phyloP scores from a whole-genome alignment of 495 filamentous ascomycete species.

The Hyaloscypha hepaticicola region DNA sequence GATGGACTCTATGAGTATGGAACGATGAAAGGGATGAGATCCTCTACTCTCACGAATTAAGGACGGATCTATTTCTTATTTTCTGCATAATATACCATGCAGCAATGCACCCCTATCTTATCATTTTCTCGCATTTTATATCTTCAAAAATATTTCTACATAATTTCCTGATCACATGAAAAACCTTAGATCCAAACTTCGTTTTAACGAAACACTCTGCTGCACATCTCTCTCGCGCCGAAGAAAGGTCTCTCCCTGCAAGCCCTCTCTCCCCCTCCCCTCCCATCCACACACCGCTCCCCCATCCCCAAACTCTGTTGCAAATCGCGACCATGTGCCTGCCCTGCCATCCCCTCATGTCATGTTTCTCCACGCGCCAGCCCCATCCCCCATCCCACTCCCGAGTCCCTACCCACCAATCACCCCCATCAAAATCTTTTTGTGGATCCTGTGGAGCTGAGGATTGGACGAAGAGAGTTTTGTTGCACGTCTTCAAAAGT shows the following conservation, averaged over 20 bases:
- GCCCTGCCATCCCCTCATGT: neutral
- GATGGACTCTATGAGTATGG: neutral
- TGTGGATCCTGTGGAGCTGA: neutral
- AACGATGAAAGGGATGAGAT: neutral
- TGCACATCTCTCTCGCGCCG: neutral
- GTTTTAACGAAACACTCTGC: neutral
- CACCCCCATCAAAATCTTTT: neutral
- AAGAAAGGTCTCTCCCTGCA: neutral
- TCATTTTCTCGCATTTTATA: neutral
- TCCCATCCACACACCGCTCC: neutral
- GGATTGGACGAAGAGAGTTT: neutral
- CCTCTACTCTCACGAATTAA: constrained; percentile 6
- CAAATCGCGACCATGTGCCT: neutral
- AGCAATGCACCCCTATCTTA: neutral
- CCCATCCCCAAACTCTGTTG: neutral
- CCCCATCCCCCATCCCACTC: neutral
- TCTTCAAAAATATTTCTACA: neutral
- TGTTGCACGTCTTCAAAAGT: neutral
- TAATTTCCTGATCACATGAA: neutral
- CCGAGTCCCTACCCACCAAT: neutral
- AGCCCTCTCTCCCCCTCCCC: too few species aligned
- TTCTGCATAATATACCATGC: neutral
- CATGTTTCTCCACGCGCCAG: too few species aligned
- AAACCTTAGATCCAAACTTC: neutral
- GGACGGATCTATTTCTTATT: neutral